Conservation (phyloP, 306 rosid genomes). For the Glycine soja region DNA sequence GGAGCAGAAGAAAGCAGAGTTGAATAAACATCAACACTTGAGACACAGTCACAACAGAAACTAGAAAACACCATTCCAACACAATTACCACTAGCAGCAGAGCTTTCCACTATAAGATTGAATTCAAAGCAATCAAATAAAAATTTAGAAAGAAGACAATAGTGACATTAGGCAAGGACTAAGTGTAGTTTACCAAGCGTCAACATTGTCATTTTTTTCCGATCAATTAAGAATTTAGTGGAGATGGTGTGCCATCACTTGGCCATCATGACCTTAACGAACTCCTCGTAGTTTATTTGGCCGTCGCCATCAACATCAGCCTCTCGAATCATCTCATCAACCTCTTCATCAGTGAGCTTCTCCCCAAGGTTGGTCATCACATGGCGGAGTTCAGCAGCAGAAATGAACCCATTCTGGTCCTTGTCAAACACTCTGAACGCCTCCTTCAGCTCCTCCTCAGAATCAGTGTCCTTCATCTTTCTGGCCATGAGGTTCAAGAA, state of each 20-base stretch:
- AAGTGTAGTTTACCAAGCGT: constrained; percentile 16
- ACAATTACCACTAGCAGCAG: constrained; percentile 36
- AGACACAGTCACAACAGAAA: constrained; percentile 36
- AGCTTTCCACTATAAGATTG: constrained; percentile 42
- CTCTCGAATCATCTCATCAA: constrained; percentile 90
- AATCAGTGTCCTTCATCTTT: constrained; percentile 92
- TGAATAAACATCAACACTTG: constrained; percentile 41
- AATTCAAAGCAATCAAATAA: constrained; percentile 44
- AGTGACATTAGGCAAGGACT: constrained; percentile 2
- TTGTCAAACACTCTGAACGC: constrained; percentile 89
- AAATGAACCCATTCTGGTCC: constrained; percentile 92
- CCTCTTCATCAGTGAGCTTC: constrained; percentile 89
- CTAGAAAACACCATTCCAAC: constrained; percentile 24
- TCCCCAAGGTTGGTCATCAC: constrained; percentile 94
- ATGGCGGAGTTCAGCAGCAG: constrained; percentile 93
- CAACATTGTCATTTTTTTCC: constrained; percentile 36
- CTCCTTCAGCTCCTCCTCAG: constrained; percentile 89
- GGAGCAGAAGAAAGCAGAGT: not conserved
- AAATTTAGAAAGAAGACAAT: constrained; percentile 13
- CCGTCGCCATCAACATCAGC: constrained; percentile 97
- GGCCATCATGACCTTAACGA: constrained; percentile 95
- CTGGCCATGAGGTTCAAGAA: constrained; percentile 91
- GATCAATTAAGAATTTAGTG: constrained; percentile 2
- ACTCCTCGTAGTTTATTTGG: constrained; percentile 84
- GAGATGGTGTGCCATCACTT: constrained; percentile 54